Evolutionary conservation across 495 filamentous ascomycete species (phyloP), one percentile per base, ranked within the genome.

Genomic region (Thozetella sp.): DNA sequence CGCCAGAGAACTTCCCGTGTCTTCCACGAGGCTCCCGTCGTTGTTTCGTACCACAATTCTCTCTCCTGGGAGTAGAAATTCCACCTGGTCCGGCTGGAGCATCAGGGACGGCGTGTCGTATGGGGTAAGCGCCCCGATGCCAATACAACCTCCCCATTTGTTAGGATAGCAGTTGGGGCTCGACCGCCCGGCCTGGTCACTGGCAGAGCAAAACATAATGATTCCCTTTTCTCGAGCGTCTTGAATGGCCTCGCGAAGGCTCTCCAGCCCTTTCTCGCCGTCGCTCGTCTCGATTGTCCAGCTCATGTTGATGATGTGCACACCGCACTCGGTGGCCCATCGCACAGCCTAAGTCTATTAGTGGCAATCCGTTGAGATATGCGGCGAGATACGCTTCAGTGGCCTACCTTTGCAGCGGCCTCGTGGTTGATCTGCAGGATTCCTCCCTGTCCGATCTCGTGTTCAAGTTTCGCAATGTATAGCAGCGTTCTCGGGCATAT

Each of bases 231-330:
- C 17, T 17, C 17, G 6, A 17, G 30, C 30, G 9, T 37, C 17
- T 37, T 37, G 9, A 9, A 37, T 37, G 30, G 30, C 30, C n/a
- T n/a, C n/a, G n/a, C n/a, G n/a, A n/a, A n/a, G n/a, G n/a, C n/a
- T n/a, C n/a, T n/a, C n/a, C n/a, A n/a, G n/a, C n/a, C n/a, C n/a
- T n/a, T n/a, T n/a, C n/a, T n/a, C n/a, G n/a, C n/a, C n/a, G n/a
- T n/a, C n/a, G 30, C 17, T 37, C 9, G 15, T 22, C 22, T 62
- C 55, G 37, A 72, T 60, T 22, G 57, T 68, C 65, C 68, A 72
- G 50, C 62, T 66, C 68, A 71, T 72, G 50, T 57, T 64, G 48
- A 72, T 72, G 20, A 69, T 61, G 12, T 69, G 34, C 0, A 72
- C 69, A 20, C 58, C 55, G 1, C 62, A 51, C 3, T 54, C 20